Conservation (phyloP, 2,329 filamentous ascomycete genomes). For the Penicillium sumatraense region DNA sequence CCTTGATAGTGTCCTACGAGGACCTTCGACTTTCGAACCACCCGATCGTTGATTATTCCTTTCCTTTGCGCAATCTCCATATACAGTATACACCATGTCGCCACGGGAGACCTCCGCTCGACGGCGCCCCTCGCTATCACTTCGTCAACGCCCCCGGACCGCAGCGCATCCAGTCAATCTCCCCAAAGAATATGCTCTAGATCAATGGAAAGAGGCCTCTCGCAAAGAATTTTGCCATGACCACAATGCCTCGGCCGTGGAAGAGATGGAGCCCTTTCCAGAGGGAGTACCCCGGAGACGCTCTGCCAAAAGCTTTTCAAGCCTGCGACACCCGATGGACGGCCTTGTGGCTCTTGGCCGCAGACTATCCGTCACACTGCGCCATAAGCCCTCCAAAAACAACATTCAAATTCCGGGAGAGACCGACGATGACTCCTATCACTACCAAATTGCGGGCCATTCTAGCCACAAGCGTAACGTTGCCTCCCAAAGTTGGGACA, state of each 20-base stretch:
- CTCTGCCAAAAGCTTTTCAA: conserved; percentile 48
- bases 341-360: conserved; percentile 47
- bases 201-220: conserved; percentile 30
- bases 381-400: conserved; percentile 42
- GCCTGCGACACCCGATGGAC: conserved; percentile 46
- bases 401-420: conserved; percentile 18
- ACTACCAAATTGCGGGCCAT: conserved; percentile 21
- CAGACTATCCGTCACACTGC: conserved; percentile 46
- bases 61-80: not conserved
- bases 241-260: conserved; percentile 31
- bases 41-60: conserved; percentile 12
- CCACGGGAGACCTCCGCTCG: conserved; percentile 38
- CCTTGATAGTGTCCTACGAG: not conserved
- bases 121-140: conserved; percentile 45
- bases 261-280: conserved; percentile 39
- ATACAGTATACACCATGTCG: conserved; percentile 29
- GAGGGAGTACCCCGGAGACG: conserved; percentile 38
- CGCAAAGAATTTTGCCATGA: conserved; percentile 28
- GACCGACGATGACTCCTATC: conserved; percentile 17
- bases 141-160: conserved; percentile 43
- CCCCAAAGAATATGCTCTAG: conserved; percentile 25
- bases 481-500: conserved; percentile 30
- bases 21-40: not conserved
- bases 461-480: conserved; percentile 24
- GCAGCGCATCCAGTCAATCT: conserved; percentile 31